Conservation (phyloP, 1,284 basidiomycete species). For the Anthracocystis walkeri region DNA sequence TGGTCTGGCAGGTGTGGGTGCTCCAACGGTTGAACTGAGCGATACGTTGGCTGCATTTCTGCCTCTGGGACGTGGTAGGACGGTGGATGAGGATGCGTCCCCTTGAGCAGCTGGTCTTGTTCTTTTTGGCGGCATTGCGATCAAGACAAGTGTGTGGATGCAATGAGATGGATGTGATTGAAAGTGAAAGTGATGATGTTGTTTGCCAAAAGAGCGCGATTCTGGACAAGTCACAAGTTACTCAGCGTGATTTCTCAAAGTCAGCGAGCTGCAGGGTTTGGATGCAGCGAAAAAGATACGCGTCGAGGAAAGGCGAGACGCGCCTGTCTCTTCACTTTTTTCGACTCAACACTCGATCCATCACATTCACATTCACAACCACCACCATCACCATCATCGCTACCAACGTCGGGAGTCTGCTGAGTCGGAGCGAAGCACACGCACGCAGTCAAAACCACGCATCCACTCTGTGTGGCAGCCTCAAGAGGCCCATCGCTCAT, state of each 20-base stretch:
- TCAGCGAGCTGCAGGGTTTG: background rate
- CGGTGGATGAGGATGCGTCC: conserved; percentile 16
- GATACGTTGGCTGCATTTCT: conserved; percentile 27
- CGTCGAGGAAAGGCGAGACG: conserved; percentile 4
- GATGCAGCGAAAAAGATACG: background rate
- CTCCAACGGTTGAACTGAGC: conserved; percentile 37
- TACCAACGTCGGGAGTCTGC: too few species aligned
- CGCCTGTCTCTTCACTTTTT: conserved; percentile 3
- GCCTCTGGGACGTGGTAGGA: conserved; percentile 12
- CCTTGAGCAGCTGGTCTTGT: conserved; percentile 8
- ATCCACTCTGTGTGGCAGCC: too few species aligned
- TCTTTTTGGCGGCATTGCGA: conserved; percentile 15
- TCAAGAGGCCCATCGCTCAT: too few species aligned
- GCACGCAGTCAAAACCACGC: background rate
- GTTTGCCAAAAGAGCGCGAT: conserved; percentile 1
- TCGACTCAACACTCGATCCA: conserved; percentile 1
- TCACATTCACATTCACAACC: background rate
- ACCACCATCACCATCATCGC: background rate
- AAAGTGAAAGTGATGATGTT: background rate
- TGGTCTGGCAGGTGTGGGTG: conserved; percentile 23
- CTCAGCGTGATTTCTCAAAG: background rate
- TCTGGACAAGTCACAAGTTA: background rate
- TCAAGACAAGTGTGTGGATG: background rate
- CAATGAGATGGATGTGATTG: background rate
- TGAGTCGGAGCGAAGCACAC: background rate